These are phyloP conservation scores for Didymosphaeria variabile DNA, from an alignment of 2,329 filamentous ascomycete species.

Conservation along the genomic window DNA sequence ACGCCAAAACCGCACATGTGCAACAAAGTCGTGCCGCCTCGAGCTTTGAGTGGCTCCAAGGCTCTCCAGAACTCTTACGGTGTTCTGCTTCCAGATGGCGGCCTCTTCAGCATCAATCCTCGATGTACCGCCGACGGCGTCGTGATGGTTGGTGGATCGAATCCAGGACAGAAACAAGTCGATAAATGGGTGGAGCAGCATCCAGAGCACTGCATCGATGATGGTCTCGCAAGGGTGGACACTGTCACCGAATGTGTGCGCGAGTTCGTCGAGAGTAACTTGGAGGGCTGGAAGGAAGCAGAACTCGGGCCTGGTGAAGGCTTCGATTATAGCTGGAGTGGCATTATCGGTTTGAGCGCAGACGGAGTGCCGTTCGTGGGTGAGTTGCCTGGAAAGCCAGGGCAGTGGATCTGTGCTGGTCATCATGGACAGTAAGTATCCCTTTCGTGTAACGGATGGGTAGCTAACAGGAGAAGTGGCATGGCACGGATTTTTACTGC, in stretches of 20 bases:
- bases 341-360: slow-evolving; percentile 36
- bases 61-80: slow-evolving; percentile 44
- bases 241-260: slow-evolving; percentile 36
- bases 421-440: slow-evolving; percentile 40
- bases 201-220: slow-evolving; percentile 41
- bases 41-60: slow-evolving; percentile 27
- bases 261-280: slow-evolving; percentile 34
- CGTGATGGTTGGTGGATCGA: slow-evolving; percentile 45
- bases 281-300: slow-evolving; percentile 35
- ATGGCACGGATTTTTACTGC: slow-evolving; percentile 41
- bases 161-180: slow-evolving; percentile 42
- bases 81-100: slow-evolving; percentile 40
- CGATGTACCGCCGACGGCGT: slow-evolving; percentile 41
- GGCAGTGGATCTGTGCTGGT: slow-evolving; percentile 39
- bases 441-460: background rate
- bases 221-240: slow-evolving; percentile 36
- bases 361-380: slow-evolving; percentile 40
- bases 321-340: slow-evolving; percentile 43
- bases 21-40: slow-evolving; percentile 34
- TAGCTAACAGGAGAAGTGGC: slow-evolving; percentile 27
- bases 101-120: slow-evolving; percentile 45
- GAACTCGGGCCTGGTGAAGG: slow-evolving; percentile 39
- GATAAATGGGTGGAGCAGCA: slow-evolving; percentile 41
- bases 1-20: slow-evolving; percentile 43
- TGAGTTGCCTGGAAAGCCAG: slow-evolving; percentile 31